Evolutionary conservation across 495 filamentous ascomycete species (phyloP).

Genomic region (Penicillium macrosclerotiorum): DNA sequence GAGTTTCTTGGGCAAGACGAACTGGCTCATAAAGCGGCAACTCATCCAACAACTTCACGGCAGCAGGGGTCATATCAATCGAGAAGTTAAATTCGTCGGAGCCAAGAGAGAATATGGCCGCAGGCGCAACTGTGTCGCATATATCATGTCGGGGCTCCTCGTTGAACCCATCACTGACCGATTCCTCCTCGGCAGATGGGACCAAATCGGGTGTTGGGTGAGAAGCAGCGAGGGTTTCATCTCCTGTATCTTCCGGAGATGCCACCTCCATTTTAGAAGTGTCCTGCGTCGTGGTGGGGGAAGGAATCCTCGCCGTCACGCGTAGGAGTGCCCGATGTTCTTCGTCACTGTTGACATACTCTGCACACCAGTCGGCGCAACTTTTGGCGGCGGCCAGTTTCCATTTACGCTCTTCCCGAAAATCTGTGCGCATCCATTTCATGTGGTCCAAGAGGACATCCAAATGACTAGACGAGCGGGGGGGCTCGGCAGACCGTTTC

Average conservation of each 20-base stretch:
- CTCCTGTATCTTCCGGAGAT: conserved; percentile 29
- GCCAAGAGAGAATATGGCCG: conserved; percentile 77
- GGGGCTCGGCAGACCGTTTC: conserved; percentile 74
- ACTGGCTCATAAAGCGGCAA: conserved; percentile 76
- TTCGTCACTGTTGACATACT: conserved; percentile 64
- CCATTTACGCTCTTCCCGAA: conserved; percentile 90
- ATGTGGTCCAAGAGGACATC: conserved; percentile 86
- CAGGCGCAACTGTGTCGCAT: conserved; percentile 51
- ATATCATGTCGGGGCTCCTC: conserved; percentile 45
- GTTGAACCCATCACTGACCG: conserved; percentile 45
- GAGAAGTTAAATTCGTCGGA: conserved; percentile 80
- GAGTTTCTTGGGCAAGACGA: conserved; percentile 52
- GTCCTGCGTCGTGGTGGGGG: conserved; percentile 15
- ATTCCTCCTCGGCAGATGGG: conserved; percentile 59
- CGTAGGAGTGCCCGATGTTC: conserved; percentile 65
- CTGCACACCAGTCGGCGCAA: conserved; percentile 75
- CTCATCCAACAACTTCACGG: conserved; percentile 81
- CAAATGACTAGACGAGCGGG: conserved; percentile 69
- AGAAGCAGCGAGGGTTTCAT: conserved; percentile 34
- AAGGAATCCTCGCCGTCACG: conserved; percentile 52
- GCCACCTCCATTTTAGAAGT: conserved; percentile 20
- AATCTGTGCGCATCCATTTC: conserved; percentile 97
- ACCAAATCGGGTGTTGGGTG: conserved; percentile 71
- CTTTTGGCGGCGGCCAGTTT: conserved; percentile 77
- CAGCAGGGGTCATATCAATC: conserved; percentile 69